Evolutionary conservation across 306 rosid genomes (phyloP).

Genomic region (Neltuma alba): DNA sequence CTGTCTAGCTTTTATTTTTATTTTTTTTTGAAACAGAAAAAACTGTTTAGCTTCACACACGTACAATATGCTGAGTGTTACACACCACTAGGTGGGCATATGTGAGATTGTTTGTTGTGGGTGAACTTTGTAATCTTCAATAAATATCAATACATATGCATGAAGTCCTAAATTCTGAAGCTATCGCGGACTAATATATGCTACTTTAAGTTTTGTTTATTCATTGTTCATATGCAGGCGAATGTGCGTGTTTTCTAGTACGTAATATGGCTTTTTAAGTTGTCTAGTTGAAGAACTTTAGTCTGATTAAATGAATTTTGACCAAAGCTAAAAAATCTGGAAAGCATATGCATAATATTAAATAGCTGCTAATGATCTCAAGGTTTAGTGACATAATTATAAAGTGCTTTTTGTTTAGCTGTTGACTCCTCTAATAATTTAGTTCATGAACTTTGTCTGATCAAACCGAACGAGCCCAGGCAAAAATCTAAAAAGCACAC

Average conservation of each 20-base stretch:
- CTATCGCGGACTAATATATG: background rate
- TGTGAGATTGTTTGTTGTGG: background rate
- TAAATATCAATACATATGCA: background rate
- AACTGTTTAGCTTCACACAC: too few relatives aligned
- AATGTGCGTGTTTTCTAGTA: background rate
- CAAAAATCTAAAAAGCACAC: background rate
- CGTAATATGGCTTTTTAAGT: background rate
- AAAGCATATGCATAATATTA: slow-evolving; percentile 2
- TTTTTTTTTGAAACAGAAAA: too few relatives aligned
- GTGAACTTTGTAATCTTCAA: background rate
- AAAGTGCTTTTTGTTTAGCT: background rate
- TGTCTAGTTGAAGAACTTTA: background rate
- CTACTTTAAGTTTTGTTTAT: background rate
- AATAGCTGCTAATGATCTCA: slow-evolving; percentile 10
- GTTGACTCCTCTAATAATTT: background rate
- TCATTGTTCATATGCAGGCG: background rate
- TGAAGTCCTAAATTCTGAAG: background rate
- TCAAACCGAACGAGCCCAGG: background rate
- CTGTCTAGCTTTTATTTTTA: too few relatives aligned
- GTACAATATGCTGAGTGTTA: too few relatives aligned
- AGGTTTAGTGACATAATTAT: slow-evolving; percentile 24
- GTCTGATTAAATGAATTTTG: background rate
- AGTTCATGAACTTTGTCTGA: background rate
- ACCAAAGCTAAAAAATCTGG: background rate
- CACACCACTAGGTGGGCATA: too few relatives aligned